Conservation (phyloP, 768 basidiomycete species). For the Lyophyllum decastes region DNA sequence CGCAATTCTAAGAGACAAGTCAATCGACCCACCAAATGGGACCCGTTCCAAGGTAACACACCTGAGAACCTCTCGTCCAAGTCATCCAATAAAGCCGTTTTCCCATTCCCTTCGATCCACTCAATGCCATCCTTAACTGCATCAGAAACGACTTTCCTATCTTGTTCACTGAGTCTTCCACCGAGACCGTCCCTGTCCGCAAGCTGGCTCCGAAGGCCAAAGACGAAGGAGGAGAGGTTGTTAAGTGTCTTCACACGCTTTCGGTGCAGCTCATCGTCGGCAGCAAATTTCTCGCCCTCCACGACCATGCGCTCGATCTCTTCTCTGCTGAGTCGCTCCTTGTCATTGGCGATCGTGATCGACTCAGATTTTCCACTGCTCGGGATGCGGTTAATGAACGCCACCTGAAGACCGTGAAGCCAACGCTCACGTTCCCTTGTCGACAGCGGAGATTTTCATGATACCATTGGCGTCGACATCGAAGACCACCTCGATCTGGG, state of each 20-base stretch:
- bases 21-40: neutral
- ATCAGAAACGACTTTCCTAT: slow-evolving; percentile 61
- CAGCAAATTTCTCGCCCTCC: slow-evolving; percentile 49
- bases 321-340: slow-evolving; percentile 53
- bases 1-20: slow-evolving; percentile 23
- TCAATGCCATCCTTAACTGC: slow-evolving; percentile 68
- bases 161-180: slow-evolving; percentile 58
- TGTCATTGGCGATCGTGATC: slow-evolving; percentile 80
- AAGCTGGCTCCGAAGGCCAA: slow-evolving; percentile 68
- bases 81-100: slow-evolving; percentile 67
- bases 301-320: slow-evolving; percentile 58
- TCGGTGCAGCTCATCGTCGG: slow-evolving; percentile 26
- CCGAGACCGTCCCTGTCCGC: slow-evolving; percentile 74
- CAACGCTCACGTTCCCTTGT: slow-evolving; percentile 78
- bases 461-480: slow-evolving; percentile 88
- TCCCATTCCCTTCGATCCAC: slow-evolving; percentile 75
- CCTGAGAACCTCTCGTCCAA: slow-evolving; percentile 74
- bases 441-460: slow-evolving; percentile 77
- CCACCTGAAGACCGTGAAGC: neutral
- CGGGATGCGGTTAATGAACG: neutral
- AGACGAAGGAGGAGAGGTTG: slow-evolving; percentile 60
- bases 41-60: slow-evolving; percentile 15
- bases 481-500: slow-evolving; percentile 90
- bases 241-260: slow-evolving; percentile 43
- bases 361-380: slow-evolving; percentile 74